Conservation (phyloP, 805 yeast genomes). For the Komagataella mondaviorum region DNA sequence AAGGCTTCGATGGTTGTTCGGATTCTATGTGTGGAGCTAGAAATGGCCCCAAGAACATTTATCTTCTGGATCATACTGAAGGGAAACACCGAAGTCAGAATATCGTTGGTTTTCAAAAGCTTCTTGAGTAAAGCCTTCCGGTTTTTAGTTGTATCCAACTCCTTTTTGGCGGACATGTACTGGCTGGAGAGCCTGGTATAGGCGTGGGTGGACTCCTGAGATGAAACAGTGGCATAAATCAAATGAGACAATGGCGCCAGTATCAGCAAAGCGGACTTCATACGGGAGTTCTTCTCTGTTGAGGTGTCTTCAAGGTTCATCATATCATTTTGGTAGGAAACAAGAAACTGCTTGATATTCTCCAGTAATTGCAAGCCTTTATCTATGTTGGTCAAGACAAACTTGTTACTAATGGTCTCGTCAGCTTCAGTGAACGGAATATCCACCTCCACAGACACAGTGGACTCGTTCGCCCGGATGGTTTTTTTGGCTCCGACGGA, state of each 20-base stretch:
- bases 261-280: constrained; percentile 22
- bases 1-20: constrained; percentile 5
- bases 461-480: constrained; percentile 1
- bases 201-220: constrained; percentile 18
- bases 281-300: constrained; percentile 5
- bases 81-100: constrained; percentile 17
- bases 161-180: constrained; percentile 2
- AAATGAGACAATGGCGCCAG: constrained; percentile 50
- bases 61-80: constrained; percentile 12
- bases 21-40: constrained; percentile 5
- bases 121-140: neutral
- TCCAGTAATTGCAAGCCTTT: constrained; percentile 4
- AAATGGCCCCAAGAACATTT: constrained; percentile 6
- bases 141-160: neutral
- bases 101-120: constrained; percentile 10
- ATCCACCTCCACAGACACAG: neutral
- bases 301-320: constrained; percentile 10
- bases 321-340: constrained; percentile 22
- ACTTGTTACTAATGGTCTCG: neutral
- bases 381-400: constrained; percentile 1
- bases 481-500: constrained; percentile 2
- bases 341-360: constrained; percentile 18
- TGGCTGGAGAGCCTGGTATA: constrained; percentile 9
- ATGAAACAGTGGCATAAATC: constrained; percentile 34
- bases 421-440: constrained; percentile 3